Conservation (phyloP, 1,284 basidiomycete species). For the Serendipita sp. region DNA sequence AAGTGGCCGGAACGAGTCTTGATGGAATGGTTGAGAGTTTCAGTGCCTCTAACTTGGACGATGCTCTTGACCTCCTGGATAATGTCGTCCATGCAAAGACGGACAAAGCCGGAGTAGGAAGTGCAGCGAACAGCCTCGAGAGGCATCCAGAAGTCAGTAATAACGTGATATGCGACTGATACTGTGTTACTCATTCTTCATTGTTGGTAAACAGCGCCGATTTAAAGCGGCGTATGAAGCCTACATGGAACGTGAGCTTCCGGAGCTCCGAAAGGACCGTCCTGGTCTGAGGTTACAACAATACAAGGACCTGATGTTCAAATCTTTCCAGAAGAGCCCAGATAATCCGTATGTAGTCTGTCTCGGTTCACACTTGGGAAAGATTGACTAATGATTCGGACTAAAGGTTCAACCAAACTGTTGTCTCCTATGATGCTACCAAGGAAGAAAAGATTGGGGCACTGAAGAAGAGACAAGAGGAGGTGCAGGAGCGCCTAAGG, state of each 20-base stretch:
- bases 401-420: conserved; percentile 65
- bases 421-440: conserved; percentile 63
- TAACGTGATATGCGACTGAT: conserved; percentile 11
- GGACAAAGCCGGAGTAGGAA: conserved; percentile 81
- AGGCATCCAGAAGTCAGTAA: conserved; percentile 78
- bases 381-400: not conserved
- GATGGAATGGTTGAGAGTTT: conserved; percentile 49
- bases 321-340: conserved; percentile 78
- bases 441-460: conserved; percentile 69
- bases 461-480: conserved; percentile 41
- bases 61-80: conserved; percentile 79
- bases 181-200: conserved; percentile 6
- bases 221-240: conserved; percentile 90
- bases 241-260: conserved; percentile 80
- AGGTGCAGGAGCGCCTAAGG: conserved; percentile 36
- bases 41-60: conserved; percentile 79
- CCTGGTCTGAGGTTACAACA: conserved; percentile 76
- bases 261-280: conserved; percentile 64
- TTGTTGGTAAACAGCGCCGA: conserved; percentile 40
- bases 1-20: conserved; percentile 9
- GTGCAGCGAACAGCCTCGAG: conserved; percentile 75
- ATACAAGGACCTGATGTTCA: conserved; percentile 69
- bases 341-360: conserved; percentile 64
- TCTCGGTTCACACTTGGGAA: not conserved
- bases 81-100: conserved; percentile 73